These are phyloP conservation scores for Aurifilum marmelostoma DNA, from an alignment of 2,329 filamentous ascomycete species.

Conservation along the genomic window DNA sequence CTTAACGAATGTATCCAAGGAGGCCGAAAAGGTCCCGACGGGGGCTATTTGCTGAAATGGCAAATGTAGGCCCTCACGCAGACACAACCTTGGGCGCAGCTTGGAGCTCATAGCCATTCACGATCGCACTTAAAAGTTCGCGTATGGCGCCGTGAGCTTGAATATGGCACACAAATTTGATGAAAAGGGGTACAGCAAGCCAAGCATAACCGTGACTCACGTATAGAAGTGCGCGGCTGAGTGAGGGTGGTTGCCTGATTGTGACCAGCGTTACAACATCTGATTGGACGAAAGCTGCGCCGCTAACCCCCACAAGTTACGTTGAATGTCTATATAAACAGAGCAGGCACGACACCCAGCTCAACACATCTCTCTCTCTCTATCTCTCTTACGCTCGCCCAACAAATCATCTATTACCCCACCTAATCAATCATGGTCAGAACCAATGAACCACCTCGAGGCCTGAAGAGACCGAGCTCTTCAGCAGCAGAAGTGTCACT, in stretches of 20 bases:
- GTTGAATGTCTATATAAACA: neutral
- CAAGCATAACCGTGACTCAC: neutral
- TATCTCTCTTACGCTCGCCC: too few species aligned
- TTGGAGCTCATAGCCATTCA: too few species aligned
- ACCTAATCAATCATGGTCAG: neutral
- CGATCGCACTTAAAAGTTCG: too few species aligned
- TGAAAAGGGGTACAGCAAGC: neutral
- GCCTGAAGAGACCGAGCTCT: too few species aligned
- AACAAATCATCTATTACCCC: neutral
- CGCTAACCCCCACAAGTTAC: too few species aligned
- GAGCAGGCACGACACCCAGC: neutral
- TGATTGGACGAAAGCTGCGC: neutral
- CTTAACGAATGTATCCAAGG: too few species aligned
- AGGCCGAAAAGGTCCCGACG: too few species aligned
- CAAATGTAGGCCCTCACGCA: too few species aligned
- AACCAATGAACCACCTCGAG: neutral
- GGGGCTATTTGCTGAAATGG: too few species aligned
- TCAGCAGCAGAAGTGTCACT: neutral
- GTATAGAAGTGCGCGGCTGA: neutral
- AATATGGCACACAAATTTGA: neutral
- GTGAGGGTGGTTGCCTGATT: neutral
- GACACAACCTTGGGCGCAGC: too few species aligned
- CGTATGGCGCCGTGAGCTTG: too few species aligned
- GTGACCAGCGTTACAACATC: neutral
- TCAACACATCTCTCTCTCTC: neutral